phyloP scores from a whole-genome alignment of 2,329 filamentous ascomycete genomes.

The Alternaria sp. region DNA sequence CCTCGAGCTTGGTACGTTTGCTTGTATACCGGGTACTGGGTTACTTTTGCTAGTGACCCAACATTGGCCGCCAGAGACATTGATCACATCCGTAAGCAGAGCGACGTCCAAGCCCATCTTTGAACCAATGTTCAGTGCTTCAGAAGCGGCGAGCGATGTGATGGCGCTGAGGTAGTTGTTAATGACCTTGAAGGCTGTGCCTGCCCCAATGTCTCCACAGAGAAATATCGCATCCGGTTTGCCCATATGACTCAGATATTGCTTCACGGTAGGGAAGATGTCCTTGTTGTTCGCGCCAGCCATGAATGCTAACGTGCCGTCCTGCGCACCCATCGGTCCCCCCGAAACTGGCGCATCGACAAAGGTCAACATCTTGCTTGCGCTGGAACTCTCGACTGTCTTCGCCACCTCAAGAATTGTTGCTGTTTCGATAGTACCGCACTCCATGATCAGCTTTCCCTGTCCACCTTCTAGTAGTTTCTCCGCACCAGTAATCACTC shows the following conservation, averaged over 20 bases:
- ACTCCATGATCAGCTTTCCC: slow-evolving; percentile 87
- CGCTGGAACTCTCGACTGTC: slow-evolving; percentile 60
- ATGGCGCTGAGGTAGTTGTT: slow-evolving; percentile 96
- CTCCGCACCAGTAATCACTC: slow-evolving; percentile 53
- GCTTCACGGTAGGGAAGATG: slow-evolving; percentile 65
- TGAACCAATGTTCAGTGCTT: slow-evolving; percentile 70
- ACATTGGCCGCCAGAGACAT: slow-evolving; percentile 86
- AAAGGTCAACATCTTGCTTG: slow-evolving; percentile 72
- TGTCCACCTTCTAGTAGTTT: slow-evolving; percentile 42
- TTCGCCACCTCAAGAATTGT: slow-evolving; percentile 82
- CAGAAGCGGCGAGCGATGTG: slow-evolving; percentile 78
- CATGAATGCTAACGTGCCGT: slow-evolving; percentile 93
- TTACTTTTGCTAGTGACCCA: slow-evolving; percentile 96
- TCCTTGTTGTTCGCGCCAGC: slow-evolving; percentile 69
- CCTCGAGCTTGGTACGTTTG: slow-evolving; percentile 50
- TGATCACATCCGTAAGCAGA: slow-evolving; percentile 83
- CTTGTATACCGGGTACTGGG: slow-evolving; percentile 70
- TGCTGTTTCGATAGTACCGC: slow-evolving; percentile 93
- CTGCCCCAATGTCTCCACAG: slow-evolving; percentile 82
- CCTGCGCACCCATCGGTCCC: slow-evolving; percentile 86
- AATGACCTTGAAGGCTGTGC: slow-evolving; percentile 87
- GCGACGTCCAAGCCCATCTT: slow-evolving; percentile 67
- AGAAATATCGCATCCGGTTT: slow-evolving; percentile 75
- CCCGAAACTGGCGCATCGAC: slow-evolving; percentile 96
- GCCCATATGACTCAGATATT: slow-evolving; percentile 81